Conservation (phyloP, 2,329 filamentous ascomycete genomes). For the Calonectria montana region DNA sequence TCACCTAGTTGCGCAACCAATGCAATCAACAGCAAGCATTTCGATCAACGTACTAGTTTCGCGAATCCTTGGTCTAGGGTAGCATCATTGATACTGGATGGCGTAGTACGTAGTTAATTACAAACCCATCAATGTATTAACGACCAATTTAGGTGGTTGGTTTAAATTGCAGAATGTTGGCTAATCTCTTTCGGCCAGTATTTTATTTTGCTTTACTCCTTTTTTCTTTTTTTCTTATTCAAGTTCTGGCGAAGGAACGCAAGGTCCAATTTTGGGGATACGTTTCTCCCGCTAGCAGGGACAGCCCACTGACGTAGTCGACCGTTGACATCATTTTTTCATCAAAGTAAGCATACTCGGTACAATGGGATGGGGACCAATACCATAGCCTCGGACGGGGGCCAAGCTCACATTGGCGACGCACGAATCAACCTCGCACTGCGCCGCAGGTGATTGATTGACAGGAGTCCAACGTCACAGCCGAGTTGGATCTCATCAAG, state of each 20-base stretch:
- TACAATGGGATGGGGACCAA: conserved; percentile 1
- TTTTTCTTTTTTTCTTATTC: not conserved
- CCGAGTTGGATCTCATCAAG: not conserved
- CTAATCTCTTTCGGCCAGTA: not conserved
- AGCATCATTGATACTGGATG: not conserved
- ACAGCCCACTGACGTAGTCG: not conserved
- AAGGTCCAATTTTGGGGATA: not conserved
- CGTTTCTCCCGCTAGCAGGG: not conserved
- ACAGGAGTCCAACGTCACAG: conserved; percentile 12
- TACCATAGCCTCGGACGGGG: conserved; percentile 1
- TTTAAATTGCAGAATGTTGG: not conserved
- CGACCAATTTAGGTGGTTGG: not conserved
- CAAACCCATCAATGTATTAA: not conserved
- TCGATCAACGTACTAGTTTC: not conserved
- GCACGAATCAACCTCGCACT: conserved; percentile 9
- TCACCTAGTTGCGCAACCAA: not conserved
- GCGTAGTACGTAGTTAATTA: not conserved
- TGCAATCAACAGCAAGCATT: not conserved
- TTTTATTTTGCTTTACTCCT: not conserved
- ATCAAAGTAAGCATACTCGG: not conserved
- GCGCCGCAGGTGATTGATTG: conserved; percentile 1
- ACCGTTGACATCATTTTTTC: conserved; percentile 15
- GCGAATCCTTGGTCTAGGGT: not conserved
- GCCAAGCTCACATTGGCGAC: not conserved
- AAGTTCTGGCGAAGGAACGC: not conserved